Conservation (phyloP, 352 stramenopile genomes). For the Plasmopara muralis region DNA sequence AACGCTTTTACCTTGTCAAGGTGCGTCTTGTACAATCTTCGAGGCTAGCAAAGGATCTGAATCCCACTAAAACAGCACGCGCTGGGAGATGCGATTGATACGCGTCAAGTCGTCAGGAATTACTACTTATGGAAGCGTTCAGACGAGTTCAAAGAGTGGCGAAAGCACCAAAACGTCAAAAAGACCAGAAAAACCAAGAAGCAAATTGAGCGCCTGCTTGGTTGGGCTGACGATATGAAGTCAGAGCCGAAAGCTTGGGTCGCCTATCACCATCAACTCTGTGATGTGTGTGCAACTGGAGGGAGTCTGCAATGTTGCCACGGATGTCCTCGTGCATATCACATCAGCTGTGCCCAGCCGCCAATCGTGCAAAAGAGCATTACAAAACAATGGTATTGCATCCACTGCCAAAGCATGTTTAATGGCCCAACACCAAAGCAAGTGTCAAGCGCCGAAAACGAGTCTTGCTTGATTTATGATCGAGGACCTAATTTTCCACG, state of each 20-base stretch:
- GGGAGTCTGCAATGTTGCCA: constrained; percentile 62
- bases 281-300: constrained; percentile 58
- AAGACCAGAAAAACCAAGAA: constrained; percentile 58
- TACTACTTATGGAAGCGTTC: constrained; percentile 74
- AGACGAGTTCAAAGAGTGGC: constrained; percentile 42
- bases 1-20: constrained; percentile 57
- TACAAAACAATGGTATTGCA: constrained; percentile 49
- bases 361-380: constrained; percentile 43
- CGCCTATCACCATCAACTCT: constrained; percentile 59
- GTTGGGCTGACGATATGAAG: constrained; percentile 27
- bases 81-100: constrained; percentile 28
- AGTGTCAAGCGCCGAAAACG: constrained; percentile 21
- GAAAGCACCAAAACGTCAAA: constrained; percentile 28
- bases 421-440: constrained; percentile 14
- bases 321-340: constrained; percentile 60
- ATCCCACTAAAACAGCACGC: constrained; percentile 28
- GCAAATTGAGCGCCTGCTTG: constrained; percentile 33
- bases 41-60: not conserved
- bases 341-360: constrained; percentile 63
- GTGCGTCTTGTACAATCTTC: constrained; percentile 17
- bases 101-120: constrained; percentile 42
- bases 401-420: constrained; percentile 26
- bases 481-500: constrained; percentile 4
- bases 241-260: constrained; percentile 25
- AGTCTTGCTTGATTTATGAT: constrained; percentile 13